phyloP scores from a whole-genome alignment of 306 rosid species.

The Quercus parvula region DNA sequence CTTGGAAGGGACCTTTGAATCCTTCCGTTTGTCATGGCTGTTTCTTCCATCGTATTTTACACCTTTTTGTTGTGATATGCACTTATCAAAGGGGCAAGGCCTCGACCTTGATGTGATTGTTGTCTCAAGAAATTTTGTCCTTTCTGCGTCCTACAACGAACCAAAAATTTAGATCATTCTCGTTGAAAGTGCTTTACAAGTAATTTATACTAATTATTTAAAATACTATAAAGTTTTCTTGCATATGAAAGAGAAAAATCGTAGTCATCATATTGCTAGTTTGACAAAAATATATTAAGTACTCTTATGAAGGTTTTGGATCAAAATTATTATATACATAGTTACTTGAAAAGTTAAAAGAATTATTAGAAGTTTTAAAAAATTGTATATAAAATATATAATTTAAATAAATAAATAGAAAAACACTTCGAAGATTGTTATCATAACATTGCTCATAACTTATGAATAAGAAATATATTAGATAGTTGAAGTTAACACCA shows the following conservation, averaged over 20 bases:
- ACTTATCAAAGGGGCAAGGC: slow-evolving; percentile 14
- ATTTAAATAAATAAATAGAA: not conserved
- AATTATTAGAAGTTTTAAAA: no score
- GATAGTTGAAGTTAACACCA: not conserved
- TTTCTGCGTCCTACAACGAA: slow-evolving; percentile 33
- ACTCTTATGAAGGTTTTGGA: not conserved
- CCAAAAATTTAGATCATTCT: not conserved
- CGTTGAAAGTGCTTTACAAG: no score
- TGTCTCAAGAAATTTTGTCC: slow-evolving; percentile 17
- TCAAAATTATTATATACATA: not conserved
- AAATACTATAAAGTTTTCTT: no score
- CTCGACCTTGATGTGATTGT: slow-evolving; percentile 15
- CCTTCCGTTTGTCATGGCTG: not conserved
- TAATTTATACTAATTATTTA: no score
- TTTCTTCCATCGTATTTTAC: slow-evolving; percentile 8
- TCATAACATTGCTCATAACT: not conserved
- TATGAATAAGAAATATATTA: not conserved
- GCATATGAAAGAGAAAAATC: not conserved
- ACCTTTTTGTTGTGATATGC: slow-evolving; percentile 6
- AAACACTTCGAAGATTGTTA: not conserved
- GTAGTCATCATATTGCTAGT: not conserved
- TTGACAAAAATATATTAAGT: not conserved
- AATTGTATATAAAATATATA: no score
- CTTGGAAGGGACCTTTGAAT: not conserved
- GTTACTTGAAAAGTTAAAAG: no score